phyloP scores from a whole-genome alignment of 192 early-diverging fungal species.

The Umbelopsis sp. region DNA sequence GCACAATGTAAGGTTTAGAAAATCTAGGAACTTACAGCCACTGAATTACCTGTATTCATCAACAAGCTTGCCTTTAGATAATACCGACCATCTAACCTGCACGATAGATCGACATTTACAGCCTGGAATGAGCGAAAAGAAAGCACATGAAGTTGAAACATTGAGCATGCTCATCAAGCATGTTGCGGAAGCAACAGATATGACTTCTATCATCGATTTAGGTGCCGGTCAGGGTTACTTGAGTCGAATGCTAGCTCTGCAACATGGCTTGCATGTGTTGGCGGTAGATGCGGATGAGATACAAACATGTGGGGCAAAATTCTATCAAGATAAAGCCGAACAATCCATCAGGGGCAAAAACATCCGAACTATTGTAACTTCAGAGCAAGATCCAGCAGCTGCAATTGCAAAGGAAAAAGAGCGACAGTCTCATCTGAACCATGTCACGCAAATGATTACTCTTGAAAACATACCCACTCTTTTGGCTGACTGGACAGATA shows the following conservation, averaged over 20 bases:
- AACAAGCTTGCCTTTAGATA: background rate
- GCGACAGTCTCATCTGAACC: slow-evolving; percentile 35
- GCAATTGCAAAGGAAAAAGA: background rate
- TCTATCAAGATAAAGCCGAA: slow-evolving; percentile 53
- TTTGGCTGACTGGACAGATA: slow-evolving; percentile 28
- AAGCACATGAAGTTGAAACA: slow-evolving; percentile 68
- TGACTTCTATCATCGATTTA: slow-evolving; percentile 65
- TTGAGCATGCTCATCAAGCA: slow-evolving; percentile 60
- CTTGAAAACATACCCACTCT: slow-evolving; percentile 43
- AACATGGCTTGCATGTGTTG: slow-evolving; percentile 63
- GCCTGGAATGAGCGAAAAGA: slow-evolving; percentile 76
- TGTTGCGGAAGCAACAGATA: slow-evolving; percentile 44
- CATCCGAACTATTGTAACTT: slow-evolving; percentile 11
- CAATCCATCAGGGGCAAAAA: slow-evolving; percentile 46
- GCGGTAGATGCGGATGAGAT: slow-evolving; percentile 69
- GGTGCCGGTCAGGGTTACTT: slow-evolving; percentile 83
- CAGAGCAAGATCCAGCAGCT: background rate
- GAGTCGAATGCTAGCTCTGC: slow-evolving; percentile 64
- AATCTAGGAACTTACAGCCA: background rate
- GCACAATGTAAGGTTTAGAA: slow-evolving; percentile 30
- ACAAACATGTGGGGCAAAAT: slow-evolving; percentile 74
- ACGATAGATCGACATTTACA: slow-evolving; percentile 58
- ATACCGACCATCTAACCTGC: slow-evolving; percentile 23
- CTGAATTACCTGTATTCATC: background rate
- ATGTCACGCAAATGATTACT: slow-evolving; percentile 48